phyloP scores from a whole-genome alignment of 192 early-diverging fungal genomes.

The Coemansia sp. region DNA sequence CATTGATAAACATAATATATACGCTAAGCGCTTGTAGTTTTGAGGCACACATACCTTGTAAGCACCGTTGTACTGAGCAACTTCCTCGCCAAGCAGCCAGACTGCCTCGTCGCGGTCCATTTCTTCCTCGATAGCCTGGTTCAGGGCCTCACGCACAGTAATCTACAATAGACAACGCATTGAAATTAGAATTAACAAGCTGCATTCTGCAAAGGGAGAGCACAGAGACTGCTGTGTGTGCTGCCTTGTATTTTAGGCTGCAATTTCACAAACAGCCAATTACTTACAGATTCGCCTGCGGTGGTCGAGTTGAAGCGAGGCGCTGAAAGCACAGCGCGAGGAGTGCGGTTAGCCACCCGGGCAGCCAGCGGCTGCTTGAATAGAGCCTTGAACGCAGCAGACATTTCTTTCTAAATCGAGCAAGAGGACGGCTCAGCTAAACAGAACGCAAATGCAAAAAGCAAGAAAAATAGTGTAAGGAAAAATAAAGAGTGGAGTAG shows the following conservation, averaged over 20 bases:
- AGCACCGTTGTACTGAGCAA: slow-evolving; percentile 98
- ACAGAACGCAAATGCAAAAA: neutral
- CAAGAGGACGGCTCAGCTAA: slow-evolving; percentile 3
- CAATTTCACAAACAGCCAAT: neutral
- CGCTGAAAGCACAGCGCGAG: slow-evolving; percentile 27
- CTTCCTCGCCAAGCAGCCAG: slow-evolving; percentile 95
- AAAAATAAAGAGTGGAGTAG: slow-evolving; percentile 4
- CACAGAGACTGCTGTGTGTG: neutral
- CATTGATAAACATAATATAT: neutral
- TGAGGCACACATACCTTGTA: slow-evolving; percentile 80
- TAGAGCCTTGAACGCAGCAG: slow-evolving; percentile 35
- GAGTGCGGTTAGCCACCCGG: slow-evolving; percentile 38
- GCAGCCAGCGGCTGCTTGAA: slow-evolving; percentile 45
- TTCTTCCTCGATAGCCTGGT: slow-evolving; percentile 97
- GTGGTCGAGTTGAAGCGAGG: slow-evolving; percentile 38
- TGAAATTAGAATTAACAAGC: slow-evolving; percentile 6
- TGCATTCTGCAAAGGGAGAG: neutral
- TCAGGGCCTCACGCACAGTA: slow-evolving; percentile 96
- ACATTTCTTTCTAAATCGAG: slow-evolving; percentile 21
- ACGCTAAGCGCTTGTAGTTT: neutral
- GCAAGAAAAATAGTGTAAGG: slow-evolving; percentile 6
- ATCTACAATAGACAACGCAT: slow-evolving; percentile 58
- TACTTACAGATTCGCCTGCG: slow-evolving; percentile 44
- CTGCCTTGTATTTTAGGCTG: neutral
- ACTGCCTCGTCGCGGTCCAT: slow-evolving; percentile 88